Conservation (phyloP, 768 basidiomycete species). For the Dentipellis sp. region DNA sequence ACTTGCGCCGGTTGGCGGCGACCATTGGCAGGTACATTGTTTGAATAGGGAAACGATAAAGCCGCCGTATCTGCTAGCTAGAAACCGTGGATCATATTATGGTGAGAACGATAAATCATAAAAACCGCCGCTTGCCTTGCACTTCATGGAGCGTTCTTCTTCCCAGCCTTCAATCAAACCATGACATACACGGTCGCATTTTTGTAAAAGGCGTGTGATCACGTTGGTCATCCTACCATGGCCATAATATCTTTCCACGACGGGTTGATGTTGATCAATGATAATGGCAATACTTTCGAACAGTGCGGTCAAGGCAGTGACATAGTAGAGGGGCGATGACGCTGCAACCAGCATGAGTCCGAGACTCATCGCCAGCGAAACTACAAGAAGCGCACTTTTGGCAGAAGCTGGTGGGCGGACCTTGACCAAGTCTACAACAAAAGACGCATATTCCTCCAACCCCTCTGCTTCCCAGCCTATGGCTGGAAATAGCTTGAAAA, state of each 20-base stretch:
- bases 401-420: slow-evolving; percentile 68
- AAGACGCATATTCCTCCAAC: slow-evolving; percentile 83
- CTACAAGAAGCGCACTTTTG: slow-evolving; percentile 51
- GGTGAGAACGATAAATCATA: background rate
- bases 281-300: slow-evolving; percentile 95
- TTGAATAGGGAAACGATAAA: slow-evolving; percentile 16
- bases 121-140: slow-evolving; percentile 44
- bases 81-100: slow-evolving; percentile 4
- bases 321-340: slow-evolving; percentile 87
- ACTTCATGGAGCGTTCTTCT: slow-evolving; percentile 76
- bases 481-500: slow-evolving; percentile 94
- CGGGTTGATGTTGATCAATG: slow-evolving; percentile 93
- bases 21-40: slow-evolving; percentile 5
- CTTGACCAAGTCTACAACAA: slow-evolving; percentile 86
- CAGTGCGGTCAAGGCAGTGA: slow-evolving; percentile 80
- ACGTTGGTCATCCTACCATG: slow-evolving; percentile 77
- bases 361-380: slow-evolving; percentile 6
- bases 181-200: slow-evolving; percentile 80
- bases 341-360: slow-evolving; percentile 34
- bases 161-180: slow-evolving; percentile 79
- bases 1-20: slow-evolving; percentile 2
- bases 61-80: slow-evolving; percentile 27
- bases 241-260: slow-evolving; percentile 98
- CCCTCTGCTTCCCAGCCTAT: slow-evolving; percentile 94
- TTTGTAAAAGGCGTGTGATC: slow-evolving; percentile 64